Base-by-base conservation (phyloP, 2,329 filamentous ascomycete species). In the Gliomastix tumulicola region DNA sequence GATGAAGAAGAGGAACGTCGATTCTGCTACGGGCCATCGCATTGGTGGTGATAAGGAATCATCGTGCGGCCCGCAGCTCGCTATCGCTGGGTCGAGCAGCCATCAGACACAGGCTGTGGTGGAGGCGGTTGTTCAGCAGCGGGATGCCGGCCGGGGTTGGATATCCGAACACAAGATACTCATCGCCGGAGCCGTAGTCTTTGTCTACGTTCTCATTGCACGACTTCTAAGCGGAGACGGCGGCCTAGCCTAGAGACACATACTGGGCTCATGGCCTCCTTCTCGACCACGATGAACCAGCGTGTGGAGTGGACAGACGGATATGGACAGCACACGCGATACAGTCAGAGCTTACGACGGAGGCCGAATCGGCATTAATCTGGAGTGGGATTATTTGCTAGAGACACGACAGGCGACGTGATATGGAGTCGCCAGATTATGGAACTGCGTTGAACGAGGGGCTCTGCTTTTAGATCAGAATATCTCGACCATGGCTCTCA, bases 1-100 rank as follows among this genome's bases (percentile, higher is more conserved):
- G 88, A 94, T 98, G 71, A 79, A 79, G 54, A 79, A 88, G 53
- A 79, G 86, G 54, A 78, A 79, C 46, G 79, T 98, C 47, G 88
- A 98, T 58, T 65, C 75, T 6, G 66, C 68, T 9, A 95, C 87
- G 0, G 92, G 92, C 2, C 74, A 74, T 43, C 71, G 75, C 15
- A 40, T 55, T 25, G 60, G 60, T 17, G 52, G 48, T 23, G 66
- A 76, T n/a, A 71, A 70, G 4, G 68, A 76, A 21, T 55, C 62
- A 10, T 68, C 66, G 2, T 73, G 72, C 52, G 68, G 65, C 12
- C 72, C 64, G 35, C 70, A 70, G 53, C 66, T 74, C 35, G 64
- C 86, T 59, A 70, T 84, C 60, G 51, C 82, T 15, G 38, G 36
- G 15, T 62, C 80, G 62, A 62, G 82, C 61, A 58, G 84, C 58